Percentiles rank a stretch among this genome's conserved stretches.
Evolutionary conservation across 768 basidiomycete genomes (phyloP).

Genomic region (Boletus patriciae): DNA sequence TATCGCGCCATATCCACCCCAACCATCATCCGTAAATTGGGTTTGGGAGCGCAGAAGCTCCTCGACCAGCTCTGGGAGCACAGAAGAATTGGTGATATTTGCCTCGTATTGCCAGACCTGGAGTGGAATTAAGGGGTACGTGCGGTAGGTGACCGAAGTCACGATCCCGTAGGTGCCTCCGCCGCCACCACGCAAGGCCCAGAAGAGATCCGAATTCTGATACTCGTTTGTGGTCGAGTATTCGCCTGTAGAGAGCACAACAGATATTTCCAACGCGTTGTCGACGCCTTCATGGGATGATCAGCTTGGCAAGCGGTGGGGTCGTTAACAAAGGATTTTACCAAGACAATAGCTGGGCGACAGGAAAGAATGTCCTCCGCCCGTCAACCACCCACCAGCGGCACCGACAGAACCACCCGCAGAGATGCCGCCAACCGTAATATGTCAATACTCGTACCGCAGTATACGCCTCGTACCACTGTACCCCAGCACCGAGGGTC

Average conservation of each 20-base stretch:
- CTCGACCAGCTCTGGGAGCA: conserved; percentile 38
- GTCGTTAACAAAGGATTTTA: conserved; percentile 9
- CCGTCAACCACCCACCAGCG: conserved; percentile 48
- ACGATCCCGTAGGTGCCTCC: conserved; percentile 49
- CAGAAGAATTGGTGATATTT: conserved; percentile 31
- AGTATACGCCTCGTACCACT: conserved; percentile 45
- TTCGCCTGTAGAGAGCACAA: conserved; percentile 45
- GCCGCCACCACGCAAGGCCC: conserved; percentile 53
- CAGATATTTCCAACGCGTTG: conserved; percentile 45
- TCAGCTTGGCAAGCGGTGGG: not conserved
- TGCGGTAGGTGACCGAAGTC: conserved; percentile 46
- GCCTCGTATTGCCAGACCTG: conserved; percentile 27
- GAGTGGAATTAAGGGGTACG: conserved; percentile 39
- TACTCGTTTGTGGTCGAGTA: conserved; percentile 40
- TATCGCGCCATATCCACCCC: conserved; percentile 45
- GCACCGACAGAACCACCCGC: conserved; percentile 34
- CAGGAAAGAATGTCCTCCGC: conserved; percentile 47
- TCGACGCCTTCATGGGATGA: conserved; percentile 40
- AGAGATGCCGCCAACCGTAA: conserved; percentile 44
- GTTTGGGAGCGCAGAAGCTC: conserved; percentile 39
- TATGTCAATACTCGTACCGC: conserved; percentile 37
- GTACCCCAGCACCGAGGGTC: conserved; percentile 43
- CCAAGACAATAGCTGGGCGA: conserved; percentile 45
- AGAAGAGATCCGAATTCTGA: conserved; percentile 49
- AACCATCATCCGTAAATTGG: too few relatives aligned